Percentiles rank a stretch among this genome's conserved stretches.
These are phyloP conservation scores for Diutina siamensis DNA, from an alignment of 1,139 yeast species.

Conservation along the genomic window DNA sequence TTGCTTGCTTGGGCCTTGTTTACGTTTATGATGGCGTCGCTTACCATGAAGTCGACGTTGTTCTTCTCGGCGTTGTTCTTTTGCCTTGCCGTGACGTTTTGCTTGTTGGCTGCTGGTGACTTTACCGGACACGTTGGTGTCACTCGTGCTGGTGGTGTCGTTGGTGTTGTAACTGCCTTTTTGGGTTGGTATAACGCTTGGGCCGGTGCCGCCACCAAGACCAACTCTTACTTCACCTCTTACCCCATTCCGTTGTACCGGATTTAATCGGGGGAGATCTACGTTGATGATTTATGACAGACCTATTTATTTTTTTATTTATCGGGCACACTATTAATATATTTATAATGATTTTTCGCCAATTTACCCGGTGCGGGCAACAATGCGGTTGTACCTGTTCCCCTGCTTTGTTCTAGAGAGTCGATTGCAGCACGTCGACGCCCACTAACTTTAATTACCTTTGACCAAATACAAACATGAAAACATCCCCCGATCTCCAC, in stretches of 20 bases:
- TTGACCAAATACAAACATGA: no score
- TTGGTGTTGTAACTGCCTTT: constrained; percentile 50
- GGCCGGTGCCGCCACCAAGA: constrained; percentile 27
- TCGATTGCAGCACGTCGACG: no score
- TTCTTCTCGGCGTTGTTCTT: constrained; percentile 46
- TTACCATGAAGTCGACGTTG: constrained; percentile 56
- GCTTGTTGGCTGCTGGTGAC: constrained; percentile 45
- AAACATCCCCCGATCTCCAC: no score
- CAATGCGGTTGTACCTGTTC: no score
- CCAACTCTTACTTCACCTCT: constrained; percentile 27
- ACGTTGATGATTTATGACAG: constrained; percentile 1
- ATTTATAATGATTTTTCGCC: background rate
- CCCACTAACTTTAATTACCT: no score
- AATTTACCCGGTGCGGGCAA: no score
- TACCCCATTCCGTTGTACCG: constrained; percentile 20
- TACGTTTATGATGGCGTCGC: constrained; percentile 44
- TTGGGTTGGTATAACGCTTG: constrained; percentile 49
- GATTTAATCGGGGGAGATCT: background rate
- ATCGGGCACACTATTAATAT: background rate
- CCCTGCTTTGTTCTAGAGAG: no score
- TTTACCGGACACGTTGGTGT: constrained; percentile 35
- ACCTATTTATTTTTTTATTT: constrained; percentile 4
- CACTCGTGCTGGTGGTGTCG: constrained; percentile 57
- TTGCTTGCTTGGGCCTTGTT: constrained; percentile 55
- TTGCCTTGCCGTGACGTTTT: constrained; percentile 41